These are phyloP conservation scores for Puccinia coronata DNA, from an alignment of 1,284 basidiomycete genomes.

Conservation along the genomic window DNA sequence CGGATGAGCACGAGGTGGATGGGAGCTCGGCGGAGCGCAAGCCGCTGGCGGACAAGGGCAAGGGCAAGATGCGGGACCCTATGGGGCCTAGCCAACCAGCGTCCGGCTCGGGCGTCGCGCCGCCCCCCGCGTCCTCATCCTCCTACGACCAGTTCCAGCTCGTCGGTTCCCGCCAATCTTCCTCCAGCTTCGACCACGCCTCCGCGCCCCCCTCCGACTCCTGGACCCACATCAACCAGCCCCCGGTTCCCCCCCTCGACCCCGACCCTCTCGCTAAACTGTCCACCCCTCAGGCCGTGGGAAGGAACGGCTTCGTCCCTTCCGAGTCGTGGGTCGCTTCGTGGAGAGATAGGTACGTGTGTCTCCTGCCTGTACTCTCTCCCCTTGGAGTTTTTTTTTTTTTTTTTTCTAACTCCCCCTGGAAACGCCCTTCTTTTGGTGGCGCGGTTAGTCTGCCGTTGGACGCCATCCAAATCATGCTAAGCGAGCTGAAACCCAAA, in stretches of 20 bases:
- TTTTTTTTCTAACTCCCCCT: too few relatives aligned
- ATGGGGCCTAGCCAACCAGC: not conserved
- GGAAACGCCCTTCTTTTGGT: too few relatives aligned
- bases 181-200: not conserved
- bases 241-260: not conserved
- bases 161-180: conserved; percentile 8
- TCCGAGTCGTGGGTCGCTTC: conserved; percentile 48
- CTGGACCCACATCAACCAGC: not conserved
- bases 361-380: not conserved
- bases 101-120: not conserved
- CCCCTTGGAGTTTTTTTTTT: too few relatives aligned
- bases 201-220: not conserved
- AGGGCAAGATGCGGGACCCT: conserved; percentile 22
- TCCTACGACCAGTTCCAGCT: conserved; percentile 9
- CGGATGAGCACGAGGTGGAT: not conserved
- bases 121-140: not conserved
- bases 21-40: not conserved
- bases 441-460: conserved; percentile 35
- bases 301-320: conserved; percentile 37
- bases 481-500: conserved; percentile 47
- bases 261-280: not conserved
- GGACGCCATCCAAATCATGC: conserved; percentile 49
- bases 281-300: not conserved
- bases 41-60: conserved; percentile 2
- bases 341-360: conserved; percentile 47